Conservation (phyloP, 495 filamentous ascomycete species). For the Trichoderma virens region DNA sequence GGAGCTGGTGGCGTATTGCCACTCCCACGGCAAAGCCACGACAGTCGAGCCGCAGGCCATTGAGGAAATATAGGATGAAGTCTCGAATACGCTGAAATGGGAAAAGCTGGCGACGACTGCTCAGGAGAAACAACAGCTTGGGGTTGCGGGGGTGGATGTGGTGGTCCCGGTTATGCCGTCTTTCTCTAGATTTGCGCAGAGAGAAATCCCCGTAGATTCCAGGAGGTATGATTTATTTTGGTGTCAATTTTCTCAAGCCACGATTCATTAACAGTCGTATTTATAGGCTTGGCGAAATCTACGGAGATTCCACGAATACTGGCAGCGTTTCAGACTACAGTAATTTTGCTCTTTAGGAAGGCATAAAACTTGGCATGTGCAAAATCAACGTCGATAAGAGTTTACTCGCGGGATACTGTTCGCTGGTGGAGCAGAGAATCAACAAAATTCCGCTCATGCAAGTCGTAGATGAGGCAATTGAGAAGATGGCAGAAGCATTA, state of each 20-base stretch:
- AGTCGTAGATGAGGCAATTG: conserved; percentile 64
- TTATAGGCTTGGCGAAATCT: too few species aligned
- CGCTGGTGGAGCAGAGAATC: conserved; percentile 57
- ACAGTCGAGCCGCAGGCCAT: conserved; percentile 80
- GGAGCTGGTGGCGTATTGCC: conserved; percentile 64
- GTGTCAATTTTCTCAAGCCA: conserved; percentile 36
- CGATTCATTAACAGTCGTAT: too few species aligned
- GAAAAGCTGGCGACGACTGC: conserved; percentile 70
- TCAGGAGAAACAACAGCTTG: conserved; percentile 69
- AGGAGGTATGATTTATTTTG: conserved; percentile 30
- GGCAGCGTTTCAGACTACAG: too few species aligned
- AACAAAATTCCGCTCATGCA: conserved; percentile 57
- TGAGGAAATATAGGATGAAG: conserved; percentile 78
- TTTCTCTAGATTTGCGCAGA: conserved; percentile 75
- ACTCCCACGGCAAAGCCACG: conserved; percentile 65
- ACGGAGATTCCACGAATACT: too few species aligned
- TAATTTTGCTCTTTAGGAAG: conserved; percentile 58
- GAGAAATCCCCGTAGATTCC: conserved; percentile 68
- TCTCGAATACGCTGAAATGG: conserved; percentile 66
- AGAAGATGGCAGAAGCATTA: conserved; percentile 66
- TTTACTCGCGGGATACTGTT: conserved; percentile 63
- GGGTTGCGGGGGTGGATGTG: conserved; percentile 73
- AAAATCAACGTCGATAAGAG: conserved; percentile 83
- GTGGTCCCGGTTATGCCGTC: conserved; percentile 80
- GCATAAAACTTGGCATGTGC: conserved; percentile 61